Percentiles rank a stretch among this genome's conserved stretches.
These are phyloP conservation scores for Apiotrichum domesticum DNA, from an alignment of 1,284 basidiomycete genomes.

Conservation along the genomic window DNA sequence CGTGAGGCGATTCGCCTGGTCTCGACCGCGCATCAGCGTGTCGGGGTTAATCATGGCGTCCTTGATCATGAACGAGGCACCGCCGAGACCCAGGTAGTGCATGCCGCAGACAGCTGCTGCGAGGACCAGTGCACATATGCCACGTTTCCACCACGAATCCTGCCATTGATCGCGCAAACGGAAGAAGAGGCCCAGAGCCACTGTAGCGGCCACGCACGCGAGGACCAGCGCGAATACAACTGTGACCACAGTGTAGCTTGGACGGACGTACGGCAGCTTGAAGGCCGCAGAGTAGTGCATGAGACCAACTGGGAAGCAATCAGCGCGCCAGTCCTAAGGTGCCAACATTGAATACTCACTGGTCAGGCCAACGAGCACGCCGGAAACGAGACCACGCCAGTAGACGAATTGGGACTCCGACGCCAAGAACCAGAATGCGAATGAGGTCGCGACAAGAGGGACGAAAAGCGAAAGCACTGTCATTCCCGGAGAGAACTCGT, in stretches of 20 bases:
- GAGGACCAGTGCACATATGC: conserved; percentile 46
- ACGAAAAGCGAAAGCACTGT: conserved; percentile 51
- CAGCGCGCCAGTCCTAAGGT: conserved; percentile 12
- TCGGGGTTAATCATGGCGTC: neutral
- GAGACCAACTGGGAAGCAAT: conserved; percentile 30
- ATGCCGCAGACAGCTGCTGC: conserved; percentile 51
- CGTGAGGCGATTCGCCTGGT: conserved; percentile 33
- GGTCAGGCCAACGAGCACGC: conserved; percentile 71
- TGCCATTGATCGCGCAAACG: conserved; percentile 50
- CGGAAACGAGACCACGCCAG: conserved; percentile 50
- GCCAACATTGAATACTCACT: conserved; percentile 52
- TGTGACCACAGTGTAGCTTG: conserved; percentile 40
- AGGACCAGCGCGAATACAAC: conserved; percentile 49
- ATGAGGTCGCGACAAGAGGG: conserved; percentile 47
- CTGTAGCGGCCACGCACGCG: conserved; percentile 49
- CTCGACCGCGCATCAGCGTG: neutral
- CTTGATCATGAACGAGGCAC: conserved; percentile 47
- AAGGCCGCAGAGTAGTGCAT: conserved; percentile 52
- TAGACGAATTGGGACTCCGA: conserved; percentile 44
- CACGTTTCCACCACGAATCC: conserved; percentile 51
- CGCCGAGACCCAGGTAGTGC: conserved; percentile 52
- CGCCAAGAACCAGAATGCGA: conserved; percentile 51
- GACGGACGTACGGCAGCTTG: conserved; percentile 39
- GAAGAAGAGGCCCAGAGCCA: conserved; percentile 51
- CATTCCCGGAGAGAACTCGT: conserved; percentile 48